Evolutionary conservation across 768 basidiomycete species (phyloP).

Genomic region (Rhizopogon vinicolor): DNA sequence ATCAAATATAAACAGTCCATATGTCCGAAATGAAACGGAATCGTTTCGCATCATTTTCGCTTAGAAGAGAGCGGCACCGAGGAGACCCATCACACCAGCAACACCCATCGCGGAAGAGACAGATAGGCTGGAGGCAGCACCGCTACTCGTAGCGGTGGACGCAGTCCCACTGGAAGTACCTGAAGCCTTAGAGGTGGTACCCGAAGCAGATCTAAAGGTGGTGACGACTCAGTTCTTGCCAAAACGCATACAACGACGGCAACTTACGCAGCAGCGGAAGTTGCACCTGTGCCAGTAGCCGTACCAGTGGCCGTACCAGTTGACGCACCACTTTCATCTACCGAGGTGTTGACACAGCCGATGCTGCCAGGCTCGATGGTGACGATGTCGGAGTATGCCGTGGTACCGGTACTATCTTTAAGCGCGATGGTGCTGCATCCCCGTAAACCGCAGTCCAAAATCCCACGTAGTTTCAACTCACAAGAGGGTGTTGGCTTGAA

Average conservation of each 20-base stretch:
- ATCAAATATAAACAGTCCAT: conserved; percentile 12
- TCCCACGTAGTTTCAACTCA: conserved; percentile 23
- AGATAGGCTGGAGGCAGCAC: conserved; percentile 27
- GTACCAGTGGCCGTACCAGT: not conserved
- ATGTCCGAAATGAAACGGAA: conserved; percentile 7
- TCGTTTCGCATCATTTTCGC: conserved; percentile 12
- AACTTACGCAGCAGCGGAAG: not conserved
- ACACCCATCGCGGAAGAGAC: conserved; percentile 35
- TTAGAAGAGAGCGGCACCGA: conserved; percentile 47
- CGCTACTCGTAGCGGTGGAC: conserved; percentile 16
- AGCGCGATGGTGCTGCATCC: conserved; percentile 44
- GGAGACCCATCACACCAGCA: conserved; percentile 45
- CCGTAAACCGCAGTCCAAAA: not conserved
- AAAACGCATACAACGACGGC: not conserved
- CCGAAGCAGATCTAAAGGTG: conserved; percentile 12
- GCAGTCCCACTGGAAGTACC: conserved; percentile 13
- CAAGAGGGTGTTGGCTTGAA: conserved; percentile 42
- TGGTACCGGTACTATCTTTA: conserved; percentile 54
- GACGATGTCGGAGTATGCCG: conserved; percentile 48
- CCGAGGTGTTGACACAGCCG: conserved; percentile 22
- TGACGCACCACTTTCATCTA: conserved; percentile 8
- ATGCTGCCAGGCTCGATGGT: conserved; percentile 35
- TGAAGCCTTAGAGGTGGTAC: conserved; percentile 9
- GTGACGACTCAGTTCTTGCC: not conserved
- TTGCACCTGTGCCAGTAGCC: conserved; percentile 2